Base-by-base conservation (phyloP, 345 rosid genomes). In the Clausena lansium region DNA sequence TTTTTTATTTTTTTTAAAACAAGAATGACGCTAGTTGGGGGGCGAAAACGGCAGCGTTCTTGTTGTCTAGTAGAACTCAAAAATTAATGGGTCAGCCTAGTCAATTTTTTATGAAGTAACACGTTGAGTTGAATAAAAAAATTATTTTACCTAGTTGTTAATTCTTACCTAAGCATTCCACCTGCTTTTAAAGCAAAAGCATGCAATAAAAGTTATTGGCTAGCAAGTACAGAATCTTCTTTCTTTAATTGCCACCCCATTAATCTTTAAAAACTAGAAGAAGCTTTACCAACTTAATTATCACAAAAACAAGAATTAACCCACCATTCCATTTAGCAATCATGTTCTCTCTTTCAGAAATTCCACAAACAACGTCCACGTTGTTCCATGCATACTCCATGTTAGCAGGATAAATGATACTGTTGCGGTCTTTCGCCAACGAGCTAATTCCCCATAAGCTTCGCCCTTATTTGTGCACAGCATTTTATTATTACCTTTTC, bases 361-460 rank as follows among this genome's bases (percentile, higher is more conserved):
- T 81, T 25, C 75, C 83, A 14, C 77, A 73, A 55, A 78, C 84
- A 9, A 70, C 84, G 1, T 58, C 88, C 67, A 7, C 76, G 13
- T 25, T 88, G 39, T 80, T 88, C 81, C 80, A 87, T 41, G 82
- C 88, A 4, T 86, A 84, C 79, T 85, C 91, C 38, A 79, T 85
- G 9, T 28, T 87, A 2, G 79, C 86, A 24, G 90, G 85, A 4
- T 70, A 81, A 72, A 36, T 78, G 62, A 86, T 85, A 89, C 79
- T 89, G 55, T 32, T 86, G 27, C 73, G 82, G 27, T 81, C 89
- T 9, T 69, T 89, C 79, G 67, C 80, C 25, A 32, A 81, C 19
- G 85, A 87, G 20, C 50, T 89, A 45, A 71, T 87, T 1, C 92
- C 89, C 2, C n/a, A 9, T 2, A 65, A 76, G 52, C 74, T 82